Conservation (phyloP, 345 rosid species). For the Gossypium longicalyx region DNA sequence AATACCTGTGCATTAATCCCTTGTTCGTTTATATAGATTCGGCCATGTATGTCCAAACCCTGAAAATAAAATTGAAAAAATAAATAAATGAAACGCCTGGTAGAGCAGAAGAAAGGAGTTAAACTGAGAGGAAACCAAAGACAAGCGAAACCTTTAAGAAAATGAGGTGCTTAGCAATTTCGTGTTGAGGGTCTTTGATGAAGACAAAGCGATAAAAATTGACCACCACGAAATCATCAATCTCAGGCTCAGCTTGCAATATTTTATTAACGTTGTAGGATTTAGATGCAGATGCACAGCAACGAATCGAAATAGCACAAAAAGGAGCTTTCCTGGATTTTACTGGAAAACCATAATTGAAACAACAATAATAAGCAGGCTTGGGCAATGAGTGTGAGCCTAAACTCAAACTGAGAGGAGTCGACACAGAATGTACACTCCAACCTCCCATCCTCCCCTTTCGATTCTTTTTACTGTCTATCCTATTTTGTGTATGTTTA, state of each 20-base stretch:
- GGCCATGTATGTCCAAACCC: slow-evolving; percentile 69
- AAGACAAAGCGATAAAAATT: slow-evolving; percentile 75
- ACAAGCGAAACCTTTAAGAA: slow-evolving; percentile 51
- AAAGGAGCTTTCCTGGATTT: not conserved
- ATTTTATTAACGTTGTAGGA: not conserved
- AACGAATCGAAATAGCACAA: not conserved
- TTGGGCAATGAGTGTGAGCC: not conserved
- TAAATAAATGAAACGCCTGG: not conserved
- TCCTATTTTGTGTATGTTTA: not conserved
- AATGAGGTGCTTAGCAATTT: slow-evolving; percentile 58
- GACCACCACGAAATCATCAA: slow-evolving; percentile 58
- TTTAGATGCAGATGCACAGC: not conserved
- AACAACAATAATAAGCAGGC: not conserved
- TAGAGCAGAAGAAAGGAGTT: not conserved
- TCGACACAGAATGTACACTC: not conserved
- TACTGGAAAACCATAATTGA: not conserved
- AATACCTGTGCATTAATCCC: slow-evolving; percentile 96
- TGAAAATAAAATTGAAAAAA: slow-evolving; percentile 12
- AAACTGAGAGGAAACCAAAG: not conserved
- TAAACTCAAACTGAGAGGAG: not conserved
- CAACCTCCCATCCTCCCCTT: not conserved
- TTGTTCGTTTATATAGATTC: slow-evolving; percentile 80
- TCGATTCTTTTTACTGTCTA: not conserved
- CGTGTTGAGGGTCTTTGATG: slow-evolving; percentile 49
- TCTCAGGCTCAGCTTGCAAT: slow-evolving; percentile 6